Evolutionary conservation across 371 early-diverging fungal species (phyloP).

Genomic region (Lichtheimia hyalospora): DNA sequence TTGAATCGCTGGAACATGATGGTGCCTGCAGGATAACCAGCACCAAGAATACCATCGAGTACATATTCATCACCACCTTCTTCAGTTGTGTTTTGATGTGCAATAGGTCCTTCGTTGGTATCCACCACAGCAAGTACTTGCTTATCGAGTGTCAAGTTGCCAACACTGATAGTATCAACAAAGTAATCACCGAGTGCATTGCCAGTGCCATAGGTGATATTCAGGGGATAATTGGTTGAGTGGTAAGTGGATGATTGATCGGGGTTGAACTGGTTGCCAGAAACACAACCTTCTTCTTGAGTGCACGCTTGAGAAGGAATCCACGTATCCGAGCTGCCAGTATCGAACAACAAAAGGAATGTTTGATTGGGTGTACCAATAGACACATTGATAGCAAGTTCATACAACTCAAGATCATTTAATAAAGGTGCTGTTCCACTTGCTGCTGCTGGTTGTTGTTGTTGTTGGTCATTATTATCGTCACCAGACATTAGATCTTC

Average conservation of each 20-base stretch:
- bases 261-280: constrained; percentile 14
- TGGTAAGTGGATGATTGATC: constrained; percentile 17
- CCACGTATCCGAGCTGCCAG: constrained; percentile 67
- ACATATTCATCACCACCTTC: constrained; percentile 8
- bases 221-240: constrained; percentile 9
- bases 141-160: constrained; percentile 11
- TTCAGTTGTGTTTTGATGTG: constrained; percentile 10
- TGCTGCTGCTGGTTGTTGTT: not conserved
- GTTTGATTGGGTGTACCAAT: constrained; percentile 66
- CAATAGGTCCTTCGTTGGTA: constrained; percentile 17
- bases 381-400: constrained; percentile 41
- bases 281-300: constrained; percentile 16
- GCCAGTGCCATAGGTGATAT: constrained; percentile 21
- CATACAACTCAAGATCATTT: constrained; percentile 30
- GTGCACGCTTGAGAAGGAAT: constrained; percentile 46
- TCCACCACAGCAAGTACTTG: constrained; percentile 20
- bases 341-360: constrained; percentile 68
- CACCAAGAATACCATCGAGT: constrained; percentile 28
- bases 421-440: constrained; percentile 16
- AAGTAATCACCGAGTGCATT: constrained; percentile 19
- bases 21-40: constrained; percentile 18
- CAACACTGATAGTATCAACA: constrained; percentile 18
- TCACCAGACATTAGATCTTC: not conserved
- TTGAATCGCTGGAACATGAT: constrained; percentile 15
- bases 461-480: not conserved